Base-by-base conservation (phyloP, 176 grass and related monocot species). In the Pharus latifolius region DNA sequence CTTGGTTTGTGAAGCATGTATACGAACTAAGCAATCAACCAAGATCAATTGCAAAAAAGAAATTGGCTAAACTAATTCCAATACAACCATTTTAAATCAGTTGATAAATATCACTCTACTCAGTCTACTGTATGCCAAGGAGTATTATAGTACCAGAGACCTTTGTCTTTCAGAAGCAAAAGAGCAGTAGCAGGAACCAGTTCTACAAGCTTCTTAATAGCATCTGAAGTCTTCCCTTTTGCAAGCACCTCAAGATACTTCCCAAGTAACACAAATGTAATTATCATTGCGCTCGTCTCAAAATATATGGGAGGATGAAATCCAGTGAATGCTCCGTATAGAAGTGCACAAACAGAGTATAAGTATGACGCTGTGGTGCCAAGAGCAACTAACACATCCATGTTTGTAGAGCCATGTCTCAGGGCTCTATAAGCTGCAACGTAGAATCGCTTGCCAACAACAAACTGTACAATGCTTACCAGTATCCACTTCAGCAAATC, bases 201-300 rank as follows among this genome's bases (percentile, higher is more conserved):
- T 78, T 99, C 95, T 49, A 99, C 79, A 73, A 99, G 80, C 79
- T 99, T 99, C 65, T 94, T 99, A 42, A 99, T 99, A n/a, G 95
- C 90, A 67, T 94, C 90, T 44, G 89, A 94, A 32, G 95, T 99
- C 72, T 92, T 90, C 24, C 95, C 95, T 72, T 99, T 99, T 23
- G 95, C 95, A 49, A 99, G 71, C 52, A 93, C 90, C 82, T 99
- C 95, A 35, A 99, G 88, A 81, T 91, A 99, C 71, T 99, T 99
- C n/a, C 95, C 95, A 10, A 99, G 67, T 75, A 99, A 63, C 46
- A 99, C 95, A 65, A 99, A 99, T 52, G 95, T 99, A 46, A 99
- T 99, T 78, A 99, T 99, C 95, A 99, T 99, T 47, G 95, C 95
- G 69, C 95, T 94, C 76, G 95, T 99, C 77, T 99, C 95, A 79